Conservation (phyloP, 371 early-diverging fungal genomes). For the Batrachochytrium dendrobatidis region DNA sequence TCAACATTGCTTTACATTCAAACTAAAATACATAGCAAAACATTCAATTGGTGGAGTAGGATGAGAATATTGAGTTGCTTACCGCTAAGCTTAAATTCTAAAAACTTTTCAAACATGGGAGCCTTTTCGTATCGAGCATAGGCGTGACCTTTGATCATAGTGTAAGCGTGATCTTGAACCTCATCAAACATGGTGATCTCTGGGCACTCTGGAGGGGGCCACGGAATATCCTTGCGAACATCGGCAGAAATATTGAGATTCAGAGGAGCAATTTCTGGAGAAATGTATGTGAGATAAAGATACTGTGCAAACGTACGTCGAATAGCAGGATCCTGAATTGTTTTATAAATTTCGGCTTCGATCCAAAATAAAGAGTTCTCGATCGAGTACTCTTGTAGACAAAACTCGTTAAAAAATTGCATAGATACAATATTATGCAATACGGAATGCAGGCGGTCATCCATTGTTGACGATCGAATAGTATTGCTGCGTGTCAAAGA, state of each 20-base stretch:
- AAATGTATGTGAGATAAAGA: constrained; percentile 48
- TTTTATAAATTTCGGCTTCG: constrained; percentile 47
- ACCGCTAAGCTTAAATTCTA: constrained; percentile 4
- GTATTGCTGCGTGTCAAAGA: background rate
- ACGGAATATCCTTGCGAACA: constrained; percentile 34
- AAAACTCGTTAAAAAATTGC: constrained; percentile 47
- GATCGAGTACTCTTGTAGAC: constrained; percentile 47
- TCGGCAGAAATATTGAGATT: constrained; percentile 51
- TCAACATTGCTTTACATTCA: no score
- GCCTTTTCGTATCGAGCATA: constrained; percentile 48
- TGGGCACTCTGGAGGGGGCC: constrained; percentile 10
- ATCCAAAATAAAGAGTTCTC: constrained; percentile 56
- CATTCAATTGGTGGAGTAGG: background rate
- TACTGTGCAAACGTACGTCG: constrained; percentile 12
- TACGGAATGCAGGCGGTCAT: constrained; percentile 39
- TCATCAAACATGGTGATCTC: constrained; percentile 48
- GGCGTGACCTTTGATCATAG: constrained; percentile 46
- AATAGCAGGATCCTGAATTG: background rate
- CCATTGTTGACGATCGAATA: constrained; percentile 14
- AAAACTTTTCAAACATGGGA: constrained; percentile 8
- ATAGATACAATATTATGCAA: constrained; percentile 45
- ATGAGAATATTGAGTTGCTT: constrained; percentile 1
- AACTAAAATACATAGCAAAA: constrained; percentile 1
- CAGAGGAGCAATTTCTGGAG: constrained; percentile 37
- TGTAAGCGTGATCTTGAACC: constrained; percentile 51